Percentiles rank a stretch among this genome's conserved stretches.
Evolutionary conservation across 345 rosid genomes (phyloP).

Genomic region (Litchi chinensis): DNA sequence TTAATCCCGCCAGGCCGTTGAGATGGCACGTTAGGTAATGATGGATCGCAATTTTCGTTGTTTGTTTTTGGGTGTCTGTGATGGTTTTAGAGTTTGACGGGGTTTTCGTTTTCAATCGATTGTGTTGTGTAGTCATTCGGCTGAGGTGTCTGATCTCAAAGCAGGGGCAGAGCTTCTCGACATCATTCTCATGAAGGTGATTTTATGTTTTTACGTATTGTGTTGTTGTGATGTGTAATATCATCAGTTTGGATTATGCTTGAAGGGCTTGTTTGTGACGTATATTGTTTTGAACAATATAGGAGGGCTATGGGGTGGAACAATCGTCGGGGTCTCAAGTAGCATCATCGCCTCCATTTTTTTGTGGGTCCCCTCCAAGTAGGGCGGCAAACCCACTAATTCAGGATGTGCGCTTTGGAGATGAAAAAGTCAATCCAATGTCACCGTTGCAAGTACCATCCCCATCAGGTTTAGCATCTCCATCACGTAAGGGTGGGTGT

Average conservation of each 20-base stretch:
- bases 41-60: not conserved
- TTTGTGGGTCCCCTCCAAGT: slow-evolving; percentile 85
- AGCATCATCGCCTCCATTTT: slow-evolving; percentile 72
- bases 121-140: slow-evolving; percentile 48
- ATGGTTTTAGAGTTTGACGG: not conserved
- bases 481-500: slow-evolving; percentile 73
- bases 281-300: not conserved
- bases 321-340: slow-evolving; percentile 38
- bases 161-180: slow-evolving; percentile 87
- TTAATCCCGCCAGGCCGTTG: slow-evolving; percentile 42
- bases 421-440: slow-evolving; percentile 48
- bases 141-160: slow-evolving; percentile 57
- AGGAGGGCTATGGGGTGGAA: slow-evolving; percentile 70
- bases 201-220: not conserved
- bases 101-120: not conserved
- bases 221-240: not conserved
- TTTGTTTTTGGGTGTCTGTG: not conserved
- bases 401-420: slow-evolving; percentile 81
- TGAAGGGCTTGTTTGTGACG: not conserved
- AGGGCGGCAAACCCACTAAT: slow-evolving; percentile 83
- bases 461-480: slow-evolving; percentile 56
- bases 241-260: not conserved
- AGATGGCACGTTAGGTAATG: slow-evolving; percentile 61
- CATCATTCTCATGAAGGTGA: slow-evolving; percentile 76
- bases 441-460: slow-evolving; percentile 51